These are phyloP conservation scores for Polytrichum commune DNA, from an alignment of 225 moss, liverwort and hornwort genomes.

Conservation along the genomic window DNA sequence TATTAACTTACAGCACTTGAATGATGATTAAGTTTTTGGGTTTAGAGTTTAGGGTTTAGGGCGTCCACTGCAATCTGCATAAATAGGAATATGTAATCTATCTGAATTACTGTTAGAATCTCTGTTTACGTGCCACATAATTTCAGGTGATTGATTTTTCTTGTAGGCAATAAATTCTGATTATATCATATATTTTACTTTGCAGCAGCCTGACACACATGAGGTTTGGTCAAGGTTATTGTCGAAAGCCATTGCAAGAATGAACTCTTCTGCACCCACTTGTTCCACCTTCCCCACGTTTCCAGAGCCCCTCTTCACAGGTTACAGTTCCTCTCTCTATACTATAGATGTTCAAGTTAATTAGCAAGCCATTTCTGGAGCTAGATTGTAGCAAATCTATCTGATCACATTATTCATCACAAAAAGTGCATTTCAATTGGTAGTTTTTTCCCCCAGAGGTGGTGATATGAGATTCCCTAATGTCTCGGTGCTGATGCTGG, in stretches of 20 bases:
- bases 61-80: too few species aligned
- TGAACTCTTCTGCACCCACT: slow-evolving; percentile 15
- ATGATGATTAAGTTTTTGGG: neutral
- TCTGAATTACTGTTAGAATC: slow-evolving; percentile 8
- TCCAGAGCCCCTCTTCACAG: slow-evolving; percentile 25
- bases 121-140: neutral
- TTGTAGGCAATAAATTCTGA: slow-evolving; percentile 15
- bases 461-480: too few species aligned
- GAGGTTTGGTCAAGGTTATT: slow-evolving; percentile 34
- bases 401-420: too few species aligned
- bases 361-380: neutral
- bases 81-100: too few species aligned
- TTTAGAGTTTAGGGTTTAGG: too few species aligned
- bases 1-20: too few species aligned
- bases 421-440: too few species aligned
- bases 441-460: too few species aligned
- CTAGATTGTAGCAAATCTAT: neutral
- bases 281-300: slow-evolving; percentile 15
- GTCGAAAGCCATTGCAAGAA: slow-evolving; percentile 22
- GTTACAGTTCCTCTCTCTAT: slow-evolving; percentile 9
- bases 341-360: neutral
- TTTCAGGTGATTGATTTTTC: neutral
- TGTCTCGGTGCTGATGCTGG: too few species aligned
- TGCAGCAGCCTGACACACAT: slow-evolving; percentile 23
- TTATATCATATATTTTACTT: too few species aligned